Percentiles rank a stretch among this genome's conserved stretches.
Evolutionary conservation across 2,329 filamentous ascomycete species (phyloP).

Genomic region (Xylaria sp.): DNA sequence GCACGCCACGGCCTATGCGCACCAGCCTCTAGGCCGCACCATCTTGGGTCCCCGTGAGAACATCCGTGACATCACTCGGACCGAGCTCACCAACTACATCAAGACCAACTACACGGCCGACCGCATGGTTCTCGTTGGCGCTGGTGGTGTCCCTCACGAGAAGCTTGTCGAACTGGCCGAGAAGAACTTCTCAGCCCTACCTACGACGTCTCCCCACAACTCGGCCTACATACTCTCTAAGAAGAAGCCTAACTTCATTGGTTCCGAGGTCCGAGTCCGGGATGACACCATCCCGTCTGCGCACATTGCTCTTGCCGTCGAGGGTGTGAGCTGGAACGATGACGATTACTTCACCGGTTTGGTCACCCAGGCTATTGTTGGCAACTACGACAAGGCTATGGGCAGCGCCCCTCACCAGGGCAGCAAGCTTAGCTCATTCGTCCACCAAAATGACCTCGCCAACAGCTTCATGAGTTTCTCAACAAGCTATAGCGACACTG

Average conservation of each 20-base stretch:
- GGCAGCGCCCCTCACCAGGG: slow-evolving; percentile 96
- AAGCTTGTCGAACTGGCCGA: slow-evolving; percentile 95
- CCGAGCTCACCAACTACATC: slow-evolving; percentile 94
- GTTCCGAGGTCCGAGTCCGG: slow-evolving; percentile 92
- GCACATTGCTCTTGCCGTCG: slow-evolving; percentile 97
- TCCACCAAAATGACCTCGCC: slow-evolving; percentile 92
- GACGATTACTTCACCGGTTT: slow-evolving; percentile 98
- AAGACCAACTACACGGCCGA: slow-evolving; percentile 99
- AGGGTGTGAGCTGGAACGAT: slow-evolving; percentile 99
- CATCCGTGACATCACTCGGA: slow-evolving; percentile 91
- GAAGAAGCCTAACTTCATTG: slow-evolving; percentile 91
- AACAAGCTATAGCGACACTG: slow-evolving; percentile 98
- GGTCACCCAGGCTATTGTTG: slow-evolving; percentile 96
- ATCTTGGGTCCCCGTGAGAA: slow-evolving; percentile 98
- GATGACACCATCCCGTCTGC: slow-evolving; percentile 96
- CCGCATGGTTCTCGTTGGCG: slow-evolving; percentile 97
- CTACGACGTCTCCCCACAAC: slow-evolving; percentile 73
- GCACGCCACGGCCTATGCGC: slow-evolving; percentile 96
- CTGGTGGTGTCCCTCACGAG: slow-evolving; percentile 91
- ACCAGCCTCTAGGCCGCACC: slow-evolving; percentile 93
- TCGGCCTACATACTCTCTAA: slow-evolving; percentile 78
- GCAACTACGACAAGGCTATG: slow-evolving; percentile 99
- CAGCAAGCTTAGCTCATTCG: slow-evolving; percentile 94
- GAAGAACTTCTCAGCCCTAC: slow-evolving; percentile 86
- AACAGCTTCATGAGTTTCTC: slow-evolving; percentile 99